These are phyloP conservation scores for Aureobasidium sp. DNA, from an alignment of 2,329 filamentous ascomycete genomes.

Conservation along the genomic window DNA sequence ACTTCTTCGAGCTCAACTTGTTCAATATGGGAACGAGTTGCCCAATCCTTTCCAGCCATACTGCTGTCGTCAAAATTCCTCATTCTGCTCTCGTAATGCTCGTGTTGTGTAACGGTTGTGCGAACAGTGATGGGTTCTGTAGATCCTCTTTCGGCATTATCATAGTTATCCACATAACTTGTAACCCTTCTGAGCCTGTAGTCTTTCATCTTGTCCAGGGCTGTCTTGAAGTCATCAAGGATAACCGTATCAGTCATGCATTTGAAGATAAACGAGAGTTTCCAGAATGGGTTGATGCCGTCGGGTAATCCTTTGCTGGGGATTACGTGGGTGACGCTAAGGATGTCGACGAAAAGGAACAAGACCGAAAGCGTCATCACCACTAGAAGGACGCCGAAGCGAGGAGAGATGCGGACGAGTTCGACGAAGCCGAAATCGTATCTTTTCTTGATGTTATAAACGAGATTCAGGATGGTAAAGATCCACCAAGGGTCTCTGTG, in stretches of 20 bases:
- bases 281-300: conserved; percentile 62
- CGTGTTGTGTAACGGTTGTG: conserved; percentile 9
- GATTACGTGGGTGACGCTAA: conserved; percentile 47
- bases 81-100: background rate
- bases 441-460: conserved; percentile 56
- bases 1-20: conserved; percentile 2
- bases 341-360: conserved; percentile 56
- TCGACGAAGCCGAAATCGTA: conserved; percentile 54
- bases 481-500: conserved; percentile 65
- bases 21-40: background rate
- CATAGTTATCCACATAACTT: background rate
- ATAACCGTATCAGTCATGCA: conserved; percentile 56
- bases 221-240: conserved; percentile 62
- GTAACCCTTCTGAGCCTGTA: conserved; percentile 34
- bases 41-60: conserved; percentile 6
- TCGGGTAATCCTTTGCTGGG: conserved; percentile 27
- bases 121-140: conserved; percentile 5
- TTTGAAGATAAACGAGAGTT: conserved; percentile 55
- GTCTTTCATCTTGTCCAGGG: conserved; percentile 40
- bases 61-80: background rate
- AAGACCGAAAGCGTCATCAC: conserved; percentile 55
- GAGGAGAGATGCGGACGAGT: conserved; percentile 54
- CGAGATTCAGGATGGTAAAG: conserved; percentile 52
- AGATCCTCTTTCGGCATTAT: conserved; percentile 2
- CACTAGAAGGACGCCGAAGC: conserved; percentile 56